Evolutionary conservation across 352 stramenopile species (phyloP).

Genomic region (Thraustochytrium striatum): DNA sequence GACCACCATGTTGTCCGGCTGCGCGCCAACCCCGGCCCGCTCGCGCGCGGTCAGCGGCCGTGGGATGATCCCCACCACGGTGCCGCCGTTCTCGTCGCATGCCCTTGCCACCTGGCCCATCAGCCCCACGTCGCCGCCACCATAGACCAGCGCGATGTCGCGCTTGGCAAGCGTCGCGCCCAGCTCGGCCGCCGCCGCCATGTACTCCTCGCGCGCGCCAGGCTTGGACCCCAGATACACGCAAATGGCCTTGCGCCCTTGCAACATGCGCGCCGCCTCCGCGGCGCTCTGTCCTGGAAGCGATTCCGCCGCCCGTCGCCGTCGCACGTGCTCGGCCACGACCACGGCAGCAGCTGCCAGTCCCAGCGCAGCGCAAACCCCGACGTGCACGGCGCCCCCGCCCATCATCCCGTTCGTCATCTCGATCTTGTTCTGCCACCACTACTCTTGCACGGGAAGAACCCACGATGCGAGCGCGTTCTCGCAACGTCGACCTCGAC

Average conservation of each 20-base stretch:
- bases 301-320: too few species aligned
- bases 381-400: too few species aligned
- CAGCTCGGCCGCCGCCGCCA: constrained; percentile 9
- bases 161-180: neutral
- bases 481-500: too few species aligned
- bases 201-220: neutral
- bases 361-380: too few species aligned
- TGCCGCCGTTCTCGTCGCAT: constrained; percentile 32
- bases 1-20: constrained; percentile 28
- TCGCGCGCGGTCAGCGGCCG: constrained; percentile 19
- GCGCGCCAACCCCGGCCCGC: constrained; percentile 9
- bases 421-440: too few species aligned
- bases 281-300: too few species aligned
- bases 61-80: constrained; percentile 43
- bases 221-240: constrained; percentile 35
- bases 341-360: too few species aligned
- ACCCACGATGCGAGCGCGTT: too few species aligned
- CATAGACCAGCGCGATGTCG: constrained; percentile 46
- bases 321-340: too few species aligned
- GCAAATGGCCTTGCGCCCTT: neutral
- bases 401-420: too few species aligned
- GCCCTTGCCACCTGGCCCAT: constrained; percentile 40
- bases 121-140: constrained; percentile 48
- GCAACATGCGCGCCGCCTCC: neutral
- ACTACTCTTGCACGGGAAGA: too few species aligned